Evolutionary conservation across 176 grass and related monocot species (phyloP).

Genomic region (Microstegium vimineum): DNA sequence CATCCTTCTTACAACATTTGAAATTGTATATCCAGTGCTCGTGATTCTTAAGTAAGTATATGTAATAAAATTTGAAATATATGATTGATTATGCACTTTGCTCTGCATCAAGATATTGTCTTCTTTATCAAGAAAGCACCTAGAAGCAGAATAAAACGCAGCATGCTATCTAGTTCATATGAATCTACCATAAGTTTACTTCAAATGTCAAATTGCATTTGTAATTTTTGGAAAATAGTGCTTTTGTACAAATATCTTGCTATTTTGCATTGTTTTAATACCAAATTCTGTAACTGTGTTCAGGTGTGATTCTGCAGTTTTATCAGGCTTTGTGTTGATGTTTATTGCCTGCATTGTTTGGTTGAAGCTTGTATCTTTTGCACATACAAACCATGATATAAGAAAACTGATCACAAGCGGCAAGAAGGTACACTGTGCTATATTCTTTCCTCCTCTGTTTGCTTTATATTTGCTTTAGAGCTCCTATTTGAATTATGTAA

Average conservation of each 20-base stretch:
- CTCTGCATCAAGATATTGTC: neutral
- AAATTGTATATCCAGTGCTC: conserved; percentile 79
- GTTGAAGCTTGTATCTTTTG: conserved; percentile 94
- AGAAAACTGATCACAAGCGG: conserved; percentile 48
- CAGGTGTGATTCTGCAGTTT: conserved; percentile 95
- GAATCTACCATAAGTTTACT: neutral
- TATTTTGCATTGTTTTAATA: conserved; percentile 15
- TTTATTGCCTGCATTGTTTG: conserved; percentile 88
- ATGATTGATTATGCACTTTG: neutral
- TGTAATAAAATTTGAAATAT: conserved; percentile 8
- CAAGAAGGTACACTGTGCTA: conserved; percentile 59
- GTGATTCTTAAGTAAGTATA: conserved; percentile 88
- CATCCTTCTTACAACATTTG: conserved; percentile 49
- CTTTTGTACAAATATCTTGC: neutral
- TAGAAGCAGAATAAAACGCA: conserved; percentile 2
- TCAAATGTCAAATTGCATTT: neutral
- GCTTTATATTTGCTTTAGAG: neutral
- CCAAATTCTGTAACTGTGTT: conserved; percentile 15
- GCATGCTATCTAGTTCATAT: neutral
- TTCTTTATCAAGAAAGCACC: neutral
- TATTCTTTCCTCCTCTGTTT: neutral
- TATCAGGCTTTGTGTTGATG: conserved; percentile 88
- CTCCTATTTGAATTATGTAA: neutral
- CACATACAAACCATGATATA: conserved; percentile 97
- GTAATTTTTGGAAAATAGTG: neutral